A percentile compares a stretch with the other conserved stretches of the same genome.
Conservation (phyloP, 1,139 yeast species). For the Scheffersomyces segobiensis region DNA sequence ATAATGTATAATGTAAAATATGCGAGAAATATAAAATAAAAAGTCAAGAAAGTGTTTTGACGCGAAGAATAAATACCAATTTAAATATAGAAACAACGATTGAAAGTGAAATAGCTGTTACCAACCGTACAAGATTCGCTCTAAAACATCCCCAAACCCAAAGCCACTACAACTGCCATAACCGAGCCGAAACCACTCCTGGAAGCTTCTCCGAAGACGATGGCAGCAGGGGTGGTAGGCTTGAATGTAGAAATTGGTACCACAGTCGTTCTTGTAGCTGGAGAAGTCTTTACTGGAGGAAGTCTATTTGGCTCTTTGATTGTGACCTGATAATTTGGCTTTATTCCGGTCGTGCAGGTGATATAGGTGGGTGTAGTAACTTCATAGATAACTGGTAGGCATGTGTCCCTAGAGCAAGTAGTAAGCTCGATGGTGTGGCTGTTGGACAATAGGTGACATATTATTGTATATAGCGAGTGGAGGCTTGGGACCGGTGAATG, state of each 20-base stretch:
- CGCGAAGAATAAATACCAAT: neutral
- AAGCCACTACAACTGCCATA: neutral
- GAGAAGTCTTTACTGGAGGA: neutral
- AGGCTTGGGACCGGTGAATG: conserved; percentile 6
- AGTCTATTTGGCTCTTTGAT: neutral
- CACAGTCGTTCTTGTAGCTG: neutral
- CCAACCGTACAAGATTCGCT: neutral
- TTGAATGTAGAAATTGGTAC: neutral
- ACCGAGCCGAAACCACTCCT: neutral
- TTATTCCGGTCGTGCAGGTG: conserved; percentile 6
- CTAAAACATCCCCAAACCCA: neutral
- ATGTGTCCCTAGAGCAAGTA: conserved; percentile 12
- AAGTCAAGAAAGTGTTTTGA: neutral
- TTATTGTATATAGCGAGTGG: conserved; percentile 15
- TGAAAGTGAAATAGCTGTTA: no score
- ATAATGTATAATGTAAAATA: neutral
- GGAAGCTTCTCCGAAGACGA: neutral
- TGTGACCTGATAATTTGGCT: neutral
- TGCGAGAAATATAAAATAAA: neutral
- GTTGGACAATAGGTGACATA: conserved; percentile 21
- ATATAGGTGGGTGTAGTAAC: conserved; percentile 15
- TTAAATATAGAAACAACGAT: neutral
- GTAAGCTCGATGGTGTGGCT: conserved; percentile 15
- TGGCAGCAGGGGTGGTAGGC: neutral
- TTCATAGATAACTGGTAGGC: conserved; percentile 13